phyloP scores from a whole-genome alignment of 306 rosid genomes.

The Astragalus membranaceus region DNA sequence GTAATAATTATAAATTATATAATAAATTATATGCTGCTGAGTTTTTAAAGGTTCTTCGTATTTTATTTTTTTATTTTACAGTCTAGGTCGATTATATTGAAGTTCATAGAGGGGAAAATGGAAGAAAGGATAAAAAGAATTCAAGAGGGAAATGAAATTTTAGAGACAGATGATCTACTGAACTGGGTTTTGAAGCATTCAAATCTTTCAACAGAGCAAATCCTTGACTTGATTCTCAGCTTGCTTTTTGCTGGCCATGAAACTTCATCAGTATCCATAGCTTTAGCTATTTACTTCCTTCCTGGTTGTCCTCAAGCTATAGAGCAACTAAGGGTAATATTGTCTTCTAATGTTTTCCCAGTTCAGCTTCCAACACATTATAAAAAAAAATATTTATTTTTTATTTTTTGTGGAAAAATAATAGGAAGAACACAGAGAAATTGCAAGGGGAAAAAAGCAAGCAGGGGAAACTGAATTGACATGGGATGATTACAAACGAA shows the following conservation, averaged over 20 bases:
- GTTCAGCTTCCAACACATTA: background rate
- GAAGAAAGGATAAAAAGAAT: conserved; percentile 37
- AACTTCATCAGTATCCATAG: conserved; percentile 88
- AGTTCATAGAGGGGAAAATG: conserved; percentile 82
- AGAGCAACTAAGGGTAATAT: conserved; percentile 59
- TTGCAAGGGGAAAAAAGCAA: conserved; percentile 52
- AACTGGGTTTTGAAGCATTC: conserved; percentile 90
- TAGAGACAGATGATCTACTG: conserved; percentile 77
- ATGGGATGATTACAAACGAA: conserved; percentile 88
- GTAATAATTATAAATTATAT: conserved; percentile 25
- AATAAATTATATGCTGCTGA: background rate
- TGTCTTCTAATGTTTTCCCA: background rate
- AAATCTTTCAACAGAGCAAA: conserved; percentile 81
- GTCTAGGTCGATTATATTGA: conserved; percentile 77
- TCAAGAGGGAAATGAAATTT: conserved; percentile 29
- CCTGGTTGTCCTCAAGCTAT: conserved; percentile 65
- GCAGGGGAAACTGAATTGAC: conserved; percentile 68
- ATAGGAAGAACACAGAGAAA: conserved; percentile 81
- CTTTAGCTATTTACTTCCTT: conserved; percentile 76
- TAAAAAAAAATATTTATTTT: background rate
- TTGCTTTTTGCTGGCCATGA: conserved; percentile 97
- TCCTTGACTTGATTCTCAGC: conserved; percentile 82
- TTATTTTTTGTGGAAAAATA: background rate
- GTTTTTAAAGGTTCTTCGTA: background rate
- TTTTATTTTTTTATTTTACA: conserved; percentile 17